Conservation (phyloP, 495 filamentous ascomycete species). For the Penicillium ochrochloron region DNA sequence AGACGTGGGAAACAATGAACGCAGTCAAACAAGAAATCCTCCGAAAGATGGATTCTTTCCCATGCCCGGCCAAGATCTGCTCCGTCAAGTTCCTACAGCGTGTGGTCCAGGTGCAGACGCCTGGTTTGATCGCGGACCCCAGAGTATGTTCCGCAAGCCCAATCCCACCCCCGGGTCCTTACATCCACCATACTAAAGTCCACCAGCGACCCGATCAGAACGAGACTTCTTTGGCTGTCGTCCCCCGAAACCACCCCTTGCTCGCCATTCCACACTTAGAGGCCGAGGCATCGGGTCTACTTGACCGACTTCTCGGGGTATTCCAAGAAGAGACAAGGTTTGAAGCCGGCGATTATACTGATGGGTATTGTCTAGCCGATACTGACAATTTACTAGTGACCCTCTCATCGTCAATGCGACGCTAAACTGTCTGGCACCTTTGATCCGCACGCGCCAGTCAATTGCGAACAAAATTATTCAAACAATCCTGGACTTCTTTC, state of each 20-base stretch:
- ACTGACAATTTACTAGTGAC: slow-evolving; percentile 60
- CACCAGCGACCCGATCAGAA: slow-evolving; percentile 76
- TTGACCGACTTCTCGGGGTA: slow-evolving; percentile 86
- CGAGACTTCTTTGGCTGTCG: slow-evolving; percentile 83
- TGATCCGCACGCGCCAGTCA: slow-evolving; percentile 78
- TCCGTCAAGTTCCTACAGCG: slow-evolving; percentile 97
- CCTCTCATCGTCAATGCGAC: slow-evolving; percentile 90
- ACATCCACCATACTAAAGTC: slow-evolving; percentile 21
- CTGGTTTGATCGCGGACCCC: slow-evolving; percentile 79
- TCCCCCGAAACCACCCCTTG: slow-evolving; percentile 79
- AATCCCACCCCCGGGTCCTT: slow-evolving; percentile 27
- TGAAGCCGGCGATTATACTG: slow-evolving; percentile 21
- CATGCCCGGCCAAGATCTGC: slow-evolving; percentile 78
- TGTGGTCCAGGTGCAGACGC: slow-evolving; percentile 89
- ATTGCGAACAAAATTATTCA: slow-evolving; percentile 84
- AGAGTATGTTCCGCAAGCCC: slow-evolving; percentile 61
- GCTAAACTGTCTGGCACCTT: slow-evolving; percentile 78
- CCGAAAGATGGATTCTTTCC: slow-evolving; percentile 82
- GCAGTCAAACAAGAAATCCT: slow-evolving; percentile 88
- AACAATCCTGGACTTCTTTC: slow-evolving; percentile 88
- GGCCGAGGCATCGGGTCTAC: slow-evolving; percentile 84
- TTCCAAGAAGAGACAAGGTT: slow-evolving; percentile 87
- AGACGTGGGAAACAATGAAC: slow-evolving; percentile 84
- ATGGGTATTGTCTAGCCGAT: slow-evolving; percentile 14
- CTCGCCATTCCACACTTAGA: slow-evolving; percentile 80